phyloP scores from a whole-genome alignment of 768 basidiomycete species.

The Cystobasidium tubakii region DNA sequence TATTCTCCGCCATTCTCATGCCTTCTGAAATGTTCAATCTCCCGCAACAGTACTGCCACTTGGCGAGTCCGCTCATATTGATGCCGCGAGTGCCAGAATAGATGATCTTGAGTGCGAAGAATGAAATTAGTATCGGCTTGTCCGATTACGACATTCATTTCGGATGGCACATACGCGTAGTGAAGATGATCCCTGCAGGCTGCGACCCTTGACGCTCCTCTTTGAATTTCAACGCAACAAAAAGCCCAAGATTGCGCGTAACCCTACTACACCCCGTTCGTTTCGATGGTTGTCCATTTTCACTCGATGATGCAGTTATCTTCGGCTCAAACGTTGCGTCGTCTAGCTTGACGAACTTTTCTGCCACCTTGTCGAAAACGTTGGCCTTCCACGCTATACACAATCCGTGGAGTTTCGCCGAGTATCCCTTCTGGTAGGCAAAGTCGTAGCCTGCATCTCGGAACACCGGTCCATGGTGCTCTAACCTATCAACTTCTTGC shows the following conservation, averaged over 20 bases:
- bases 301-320: background rate
- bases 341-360: slow-evolving; percentile 34
- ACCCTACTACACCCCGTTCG: slow-evolving; percentile 34
- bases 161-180: slow-evolving; percentile 12
- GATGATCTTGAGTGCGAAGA: slow-evolving; percentile 20
- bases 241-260: slow-evolving; percentile 37
- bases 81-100: slow-evolving; percentile 36
- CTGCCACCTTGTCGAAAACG: slow-evolving; percentile 3
- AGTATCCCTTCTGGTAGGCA: slow-evolving; percentile 31
- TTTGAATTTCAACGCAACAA: slow-evolving; percentile 25
- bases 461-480: slow-evolving; percentile 19
- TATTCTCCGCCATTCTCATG: background rate
- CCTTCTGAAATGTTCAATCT: slow-evolving; percentile 17
- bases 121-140: too few relatives aligned
- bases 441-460: slow-evolving; percentile 25
- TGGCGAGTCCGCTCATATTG: slow-evolving; percentile 36
- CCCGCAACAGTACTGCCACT: slow-evolving; percentile 27
- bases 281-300: background rate
- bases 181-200: slow-evolving; percentile 10
- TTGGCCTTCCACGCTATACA: slow-evolving; percentile 32
- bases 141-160: too few relatives aligned
- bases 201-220: background rate
- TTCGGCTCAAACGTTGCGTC: background rate
- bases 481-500: slow-evolving; percentile 32
- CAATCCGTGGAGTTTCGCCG: slow-evolving; percentile 32